Base-by-base conservation (phyloP, 2,329 filamentous ascomycete species). In the Cryphonectria japonica region DNA sequence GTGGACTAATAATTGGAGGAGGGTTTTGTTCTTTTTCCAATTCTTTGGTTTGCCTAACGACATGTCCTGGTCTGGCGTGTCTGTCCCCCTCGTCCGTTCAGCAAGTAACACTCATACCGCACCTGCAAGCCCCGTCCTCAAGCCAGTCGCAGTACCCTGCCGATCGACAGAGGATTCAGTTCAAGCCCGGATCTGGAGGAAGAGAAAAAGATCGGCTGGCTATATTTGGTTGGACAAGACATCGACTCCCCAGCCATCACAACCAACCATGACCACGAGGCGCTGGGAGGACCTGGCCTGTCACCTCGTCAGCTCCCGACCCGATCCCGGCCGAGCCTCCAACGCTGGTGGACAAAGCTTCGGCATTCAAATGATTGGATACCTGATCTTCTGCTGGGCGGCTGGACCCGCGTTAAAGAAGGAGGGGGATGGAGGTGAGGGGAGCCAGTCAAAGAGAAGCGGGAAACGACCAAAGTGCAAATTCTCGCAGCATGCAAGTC, bases 241-340 rank as follows among this genome's bases (percentile, higher is more conserved):
- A 57, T 69, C 63, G 70, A 70, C 63, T 59, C 26, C 66, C 60
- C 64, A 37, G 32, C 60, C 29, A 29, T 39, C 13, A 16, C 46
- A 50, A 50, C 60, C 22, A 46, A 19, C 32, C 37, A 9, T 39
- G 37, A 39, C 37, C 22, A 22, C 61, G 46, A 60, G 14, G 37
- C 66, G 46, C 71, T 68, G 69, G 71, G 69, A 64, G 54, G 66
- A 66, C 71, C 71, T 67, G 69, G 71, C 71, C 71, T 71, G 71
- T 68, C 71, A 71, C 13, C 37, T 43, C 46, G 46, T 50, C 46
- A n/a, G 46, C 41, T 68, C 66, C 54, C 50, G 59, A 39, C 52
- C 61, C 57, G n/a, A 61, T 39, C 54, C 62, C 54, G 54, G 64
- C 19, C 50, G 59, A 62, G 62, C 29, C 54, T 19, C 32, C 39